Conservation (phyloP, 2,329 filamentous ascomycete genomes). For the Colletotrichum sp. region DNA sequence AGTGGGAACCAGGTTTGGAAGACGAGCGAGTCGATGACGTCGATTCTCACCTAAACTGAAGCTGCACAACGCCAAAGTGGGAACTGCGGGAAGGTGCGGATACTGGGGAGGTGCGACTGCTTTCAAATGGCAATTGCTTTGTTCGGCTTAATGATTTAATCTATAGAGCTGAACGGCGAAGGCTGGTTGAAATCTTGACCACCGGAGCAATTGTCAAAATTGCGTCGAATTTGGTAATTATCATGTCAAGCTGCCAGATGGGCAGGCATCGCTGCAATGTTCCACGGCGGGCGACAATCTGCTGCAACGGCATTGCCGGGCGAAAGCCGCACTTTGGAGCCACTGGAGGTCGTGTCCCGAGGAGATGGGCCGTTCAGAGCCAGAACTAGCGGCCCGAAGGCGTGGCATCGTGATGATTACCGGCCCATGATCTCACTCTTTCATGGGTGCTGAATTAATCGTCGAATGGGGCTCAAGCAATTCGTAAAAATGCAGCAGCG, state of each 20-base stretch:
- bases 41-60: not conserved
- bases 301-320: not conserved
- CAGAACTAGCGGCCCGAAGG: not conserved
- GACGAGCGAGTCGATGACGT: not conserved
- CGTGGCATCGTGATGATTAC: constrained; percentile 5
- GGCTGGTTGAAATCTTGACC: not conserved
- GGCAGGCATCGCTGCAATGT: not conserved
- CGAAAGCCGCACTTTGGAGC: not conserved
- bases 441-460: not conserved
- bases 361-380: not conserved
- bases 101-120: not conserved
- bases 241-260: not conserved
- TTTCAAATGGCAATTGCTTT: not conserved
- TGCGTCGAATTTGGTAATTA: not conserved
- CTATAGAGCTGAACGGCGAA: not conserved
- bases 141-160: not conserved
- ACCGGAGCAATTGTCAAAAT: not conserved
- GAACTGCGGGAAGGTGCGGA: not conserved
- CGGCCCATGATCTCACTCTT: constrained; percentile 16
- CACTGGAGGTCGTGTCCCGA: not conserved
- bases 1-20: not conserved
- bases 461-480: constrained; percentile 8
- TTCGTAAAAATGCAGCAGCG: not conserved
- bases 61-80: not conserved
- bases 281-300: not conserved